Base-by-base conservation (phyloP, 73 alveolate species). In the Breviolum minutum region DNA sequence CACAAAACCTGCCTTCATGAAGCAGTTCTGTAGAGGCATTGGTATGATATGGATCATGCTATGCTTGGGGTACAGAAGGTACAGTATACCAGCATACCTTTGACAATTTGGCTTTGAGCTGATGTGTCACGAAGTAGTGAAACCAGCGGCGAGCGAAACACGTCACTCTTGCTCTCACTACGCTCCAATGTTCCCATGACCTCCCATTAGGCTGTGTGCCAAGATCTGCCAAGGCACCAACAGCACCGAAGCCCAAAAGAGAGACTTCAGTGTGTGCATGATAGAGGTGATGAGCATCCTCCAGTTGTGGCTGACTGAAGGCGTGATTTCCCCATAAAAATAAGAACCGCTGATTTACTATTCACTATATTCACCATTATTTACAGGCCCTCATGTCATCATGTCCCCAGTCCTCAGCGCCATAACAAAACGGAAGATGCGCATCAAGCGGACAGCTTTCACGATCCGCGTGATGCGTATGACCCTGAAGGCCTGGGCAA, bases 181-280 rank as follows among this genome's bases (percentile, higher is more conserved):
- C 77, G 24, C 77, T 17, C 4, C n/a, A 22, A 68, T 17, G n/a
- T 68, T 14, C 24, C 77, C 77, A 22, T 68, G 24, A 17, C 77
- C 77, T 77, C 29, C 29, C 86, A 10, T n/a, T n/a, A n/a, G 63
- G n/a, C 29, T 77, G 86, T n/a, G 26, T 16, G 61, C 19, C 63
- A 12, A 10, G 64, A 19, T 32, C 64, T 29, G 87, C 63, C 68
- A 22, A 61, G 27, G 70, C 54, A 60, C 92, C 48, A 54, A 54
- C 74, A 83, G 54, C 24, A 76, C 98, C 98, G 76, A 63, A 48
- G 98, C 98, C 98, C 98, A 92, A 69, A 92, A 92, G n/a, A 92
- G 69, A 7, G 98, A 92, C 73, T 92, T 92, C 64, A 92, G 81
- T 29, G 98, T 92, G 66, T 92, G 86, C 94, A 86, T 62, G 48